Conservation (phyloP, 495 filamentous ascomycete genomes). For the Penicillium daleae region DNA sequence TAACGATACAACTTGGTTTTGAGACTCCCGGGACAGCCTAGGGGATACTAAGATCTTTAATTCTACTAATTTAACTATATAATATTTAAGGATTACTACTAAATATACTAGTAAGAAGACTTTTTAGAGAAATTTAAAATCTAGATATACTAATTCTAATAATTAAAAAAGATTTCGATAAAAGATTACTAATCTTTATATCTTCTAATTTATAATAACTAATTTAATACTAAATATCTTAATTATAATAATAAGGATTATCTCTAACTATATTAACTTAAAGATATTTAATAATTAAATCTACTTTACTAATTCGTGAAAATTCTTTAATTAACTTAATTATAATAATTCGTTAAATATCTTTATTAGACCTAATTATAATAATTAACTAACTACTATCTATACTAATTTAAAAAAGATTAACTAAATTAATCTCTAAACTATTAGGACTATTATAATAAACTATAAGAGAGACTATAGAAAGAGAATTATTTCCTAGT, state of each 20-base stretch:
- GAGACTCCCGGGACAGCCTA: too few relatives aligned
- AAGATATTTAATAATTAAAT: not conserved
- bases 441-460: not conserved
- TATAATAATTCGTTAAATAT: too few relatives aligned
- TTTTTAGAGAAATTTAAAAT: not conserved
- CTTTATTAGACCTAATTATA: too few relatives aligned
- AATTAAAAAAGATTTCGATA: too few relatives aligned
- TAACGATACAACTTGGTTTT: too few relatives aligned
- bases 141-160: not conserved
- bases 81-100: not conserved
- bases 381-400: too few relatives aligned
- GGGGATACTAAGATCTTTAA: not conserved
- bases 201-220: too few relatives aligned
- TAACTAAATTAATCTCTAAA: not conserved
- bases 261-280: too few relatives aligned
- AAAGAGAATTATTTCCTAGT: not conserved
- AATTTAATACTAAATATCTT: not conserved
- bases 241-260: not conserved
- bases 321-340: not conserved
- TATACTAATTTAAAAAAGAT: too few relatives aligned
- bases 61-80: not conserved
- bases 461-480: not conserved
- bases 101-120: not conserved
- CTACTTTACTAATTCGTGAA: not conserved
- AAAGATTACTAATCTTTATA: too few relatives aligned